Evolutionary conservation across 177 flowering plant genomes (phyloP).

Genomic region (Vitis hybrid): DNA sequence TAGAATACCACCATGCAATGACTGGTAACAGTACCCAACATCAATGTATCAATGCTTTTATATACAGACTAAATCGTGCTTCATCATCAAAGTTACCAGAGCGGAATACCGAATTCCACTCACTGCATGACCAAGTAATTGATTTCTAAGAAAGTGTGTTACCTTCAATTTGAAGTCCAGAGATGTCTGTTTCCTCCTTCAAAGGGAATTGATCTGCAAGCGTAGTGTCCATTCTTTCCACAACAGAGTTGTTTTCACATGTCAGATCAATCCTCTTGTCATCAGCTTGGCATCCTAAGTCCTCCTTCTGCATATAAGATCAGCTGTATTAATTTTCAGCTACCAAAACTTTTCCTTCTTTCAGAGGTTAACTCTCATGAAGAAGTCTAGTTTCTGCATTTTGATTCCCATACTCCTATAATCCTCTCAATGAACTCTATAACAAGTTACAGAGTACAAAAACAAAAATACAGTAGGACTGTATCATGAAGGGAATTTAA

Average conservation of each 20-base stretch:
- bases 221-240: neutral
- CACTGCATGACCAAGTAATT: neutral
- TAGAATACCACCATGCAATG: too few species aligned
- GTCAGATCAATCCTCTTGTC: constrained; percentile 13
- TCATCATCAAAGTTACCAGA: neutral
- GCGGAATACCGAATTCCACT: neutral
- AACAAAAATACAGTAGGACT: neutral
- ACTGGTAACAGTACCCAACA: neutral
- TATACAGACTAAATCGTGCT: too few species aligned
- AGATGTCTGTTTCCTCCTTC: constrained; percentile 17
- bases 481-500: neutral
- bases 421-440: neutral
- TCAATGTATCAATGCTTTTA: too few species aligned
- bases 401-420: neutral
- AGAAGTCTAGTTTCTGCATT: neutral
- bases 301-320: constrained; percentile 29
- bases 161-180: constrained; percentile 35
- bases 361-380: neutral
- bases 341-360: neutral
- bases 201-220: constrained; percentile 15
- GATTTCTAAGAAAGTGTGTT: constrained; percentile 1
- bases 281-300: constrained; percentile 18
- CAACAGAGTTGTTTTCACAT: constrained; percentile 7
- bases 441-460: neutral
- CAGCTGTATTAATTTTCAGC: constrained; percentile 1